Evolutionary conservation across 495 filamentous ascomycete species (phyloP).

Genomic region (Neurospora sp.): DNA sequence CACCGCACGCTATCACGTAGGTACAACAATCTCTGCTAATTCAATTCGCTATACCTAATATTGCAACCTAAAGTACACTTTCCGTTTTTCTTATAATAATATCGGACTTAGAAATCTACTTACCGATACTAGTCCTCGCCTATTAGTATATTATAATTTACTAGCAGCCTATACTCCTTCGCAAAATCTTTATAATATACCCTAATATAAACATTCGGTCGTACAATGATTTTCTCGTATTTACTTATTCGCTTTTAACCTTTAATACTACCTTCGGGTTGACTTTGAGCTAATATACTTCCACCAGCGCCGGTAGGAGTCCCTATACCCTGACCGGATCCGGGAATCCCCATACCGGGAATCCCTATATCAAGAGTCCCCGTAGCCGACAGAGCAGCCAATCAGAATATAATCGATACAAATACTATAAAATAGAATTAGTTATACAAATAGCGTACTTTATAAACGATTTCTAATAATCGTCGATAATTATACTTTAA

Average conservation of each 20-base stretch:
- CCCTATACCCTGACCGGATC: background rate
- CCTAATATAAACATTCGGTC: background rate
- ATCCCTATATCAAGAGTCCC: too few relatives aligned
- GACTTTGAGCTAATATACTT: background rate
- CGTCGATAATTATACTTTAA: background rate
- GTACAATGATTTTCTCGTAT: background rate
- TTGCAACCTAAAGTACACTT: background rate
- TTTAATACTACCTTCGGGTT: background rate
- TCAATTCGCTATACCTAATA: too few relatives aligned
- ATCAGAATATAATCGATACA: background rate
- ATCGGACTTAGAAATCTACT: too few relatives aligned
- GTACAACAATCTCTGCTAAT: too few relatives aligned
- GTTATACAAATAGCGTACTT: background rate
- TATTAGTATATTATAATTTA: background rate
- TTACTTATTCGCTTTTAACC: background rate
- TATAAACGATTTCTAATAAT: background rate
- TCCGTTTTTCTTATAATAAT: background rate
- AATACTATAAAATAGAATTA: background rate
- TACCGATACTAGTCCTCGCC: background rate
- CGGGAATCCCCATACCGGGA: background rate
- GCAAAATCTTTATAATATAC: background rate
- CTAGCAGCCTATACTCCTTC: background rate
- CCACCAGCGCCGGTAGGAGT: background rate
- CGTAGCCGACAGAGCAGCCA: too few relatives aligned
- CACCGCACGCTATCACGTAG: too few relatives aligned